These are phyloP conservation scores for Akanthomyces muscarius DNA, from an alignment of 2,329 filamentous ascomycete species.

Conservation along the genomic window DNA sequence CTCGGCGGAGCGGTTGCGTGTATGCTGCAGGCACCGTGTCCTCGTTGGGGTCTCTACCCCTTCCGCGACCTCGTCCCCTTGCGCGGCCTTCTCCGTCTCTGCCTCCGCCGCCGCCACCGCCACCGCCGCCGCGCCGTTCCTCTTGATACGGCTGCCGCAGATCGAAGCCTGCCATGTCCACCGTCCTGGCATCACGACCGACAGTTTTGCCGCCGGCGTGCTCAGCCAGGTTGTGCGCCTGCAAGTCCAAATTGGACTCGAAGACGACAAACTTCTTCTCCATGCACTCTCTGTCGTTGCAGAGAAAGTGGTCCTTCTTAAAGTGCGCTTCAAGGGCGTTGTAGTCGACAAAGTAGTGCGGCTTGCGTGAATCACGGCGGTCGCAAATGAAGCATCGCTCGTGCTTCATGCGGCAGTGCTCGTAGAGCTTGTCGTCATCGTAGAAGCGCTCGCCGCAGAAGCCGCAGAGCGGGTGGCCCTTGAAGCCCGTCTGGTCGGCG, in stretches of 20 bases:
- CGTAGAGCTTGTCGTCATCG: conserved; percentile 89
- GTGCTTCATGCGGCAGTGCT: conserved; percentile 89
- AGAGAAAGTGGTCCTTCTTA: conserved; percentile 79
- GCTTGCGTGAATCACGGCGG: conserved; percentile 61
- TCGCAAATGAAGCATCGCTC: conserved; percentile 96
- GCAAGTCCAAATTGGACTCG: conserved; percentile 88
- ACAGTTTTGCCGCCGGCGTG: conserved; percentile 84
- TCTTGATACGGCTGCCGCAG: conserved; percentile 68
- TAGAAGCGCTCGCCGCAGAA: conserved; percentile 94
- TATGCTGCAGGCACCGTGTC: conserved; percentile 74
- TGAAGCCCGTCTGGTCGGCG: conserved; percentile 90
- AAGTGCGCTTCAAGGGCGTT: conserved; percentile 84
- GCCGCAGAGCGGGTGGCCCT: conserved; percentile 87
- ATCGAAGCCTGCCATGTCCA: conserved; percentile 86
- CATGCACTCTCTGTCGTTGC: conserved; percentile 77
- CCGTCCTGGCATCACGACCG: conserved; percentile 74
- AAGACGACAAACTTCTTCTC: conserved; percentile 99
- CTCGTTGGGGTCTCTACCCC: conserved; percentile 82
- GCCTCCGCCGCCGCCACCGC: conserved; percentile 35
- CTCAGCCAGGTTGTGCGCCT: conserved; percentile 82
- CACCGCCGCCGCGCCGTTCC: conserved; percentile 49
- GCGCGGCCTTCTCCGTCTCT: conserved; percentile 36
- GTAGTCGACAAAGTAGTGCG: conserved; percentile 91
- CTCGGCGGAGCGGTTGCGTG: conserved; percentile 74
- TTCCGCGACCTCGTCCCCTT: conserved; percentile 38